These are phyloP conservation scores for Gaultheria prostrata DNA, from an alignment of 148 eudicot genomes.

Conservation along the genomic window DNA sequence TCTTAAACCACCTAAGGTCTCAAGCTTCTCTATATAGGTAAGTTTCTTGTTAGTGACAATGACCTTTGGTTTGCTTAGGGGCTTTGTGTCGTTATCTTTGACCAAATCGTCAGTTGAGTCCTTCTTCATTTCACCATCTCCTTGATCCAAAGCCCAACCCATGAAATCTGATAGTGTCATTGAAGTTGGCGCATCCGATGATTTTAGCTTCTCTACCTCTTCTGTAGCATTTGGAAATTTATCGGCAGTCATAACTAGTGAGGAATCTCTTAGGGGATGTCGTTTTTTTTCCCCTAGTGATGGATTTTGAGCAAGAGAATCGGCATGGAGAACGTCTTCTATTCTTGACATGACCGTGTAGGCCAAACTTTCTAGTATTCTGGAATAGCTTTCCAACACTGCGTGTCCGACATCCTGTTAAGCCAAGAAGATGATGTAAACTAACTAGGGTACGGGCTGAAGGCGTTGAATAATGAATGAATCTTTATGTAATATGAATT, in stretches of 20 bases:
- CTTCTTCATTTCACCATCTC: slow-evolving; percentile 33
- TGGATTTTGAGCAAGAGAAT: slow-evolving; percentile 47
- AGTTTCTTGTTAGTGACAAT: slow-evolving; percentile 38
- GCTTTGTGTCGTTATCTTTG: slow-evolving; percentile 23
- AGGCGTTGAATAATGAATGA: neutral
- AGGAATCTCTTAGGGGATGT: slow-evolving; percentile 30
- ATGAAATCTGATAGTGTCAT: slow-evolving; percentile 78
- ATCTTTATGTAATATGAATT: neutral
- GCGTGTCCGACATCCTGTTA: slow-evolving; percentile 74
- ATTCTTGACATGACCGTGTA: slow-evolving; percentile 62
- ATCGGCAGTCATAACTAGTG: slow-evolving; percentile 15
- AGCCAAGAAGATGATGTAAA: slow-evolving; percentile 3
- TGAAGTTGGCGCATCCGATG: slow-evolving; percentile 47
- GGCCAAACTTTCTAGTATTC: slow-evolving; percentile 74
- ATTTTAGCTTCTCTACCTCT: slow-evolving; percentile 55
- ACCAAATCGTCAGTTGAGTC: slow-evolving; percentile 31
- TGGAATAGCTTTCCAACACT: slow-evolving; percentile 72
- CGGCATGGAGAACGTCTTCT: slow-evolving; percentile 67
- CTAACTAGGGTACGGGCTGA: neutral
- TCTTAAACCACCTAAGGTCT: slow-evolving; percentile 51
- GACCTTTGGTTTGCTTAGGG: slow-evolving; percentile 31
- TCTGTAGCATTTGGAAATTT: slow-evolving; percentile 44
- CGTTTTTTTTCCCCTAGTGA: slow-evolving; percentile 35
- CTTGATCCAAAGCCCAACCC: slow-evolving; percentile 55
- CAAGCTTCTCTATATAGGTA: slow-evolving; percentile 57